These are phyloP conservation scores for Polyplosphaeria fusca DNA, from an alignment of 495 filamentous ascomycete genomes.

Conservation along the genomic window DNA sequence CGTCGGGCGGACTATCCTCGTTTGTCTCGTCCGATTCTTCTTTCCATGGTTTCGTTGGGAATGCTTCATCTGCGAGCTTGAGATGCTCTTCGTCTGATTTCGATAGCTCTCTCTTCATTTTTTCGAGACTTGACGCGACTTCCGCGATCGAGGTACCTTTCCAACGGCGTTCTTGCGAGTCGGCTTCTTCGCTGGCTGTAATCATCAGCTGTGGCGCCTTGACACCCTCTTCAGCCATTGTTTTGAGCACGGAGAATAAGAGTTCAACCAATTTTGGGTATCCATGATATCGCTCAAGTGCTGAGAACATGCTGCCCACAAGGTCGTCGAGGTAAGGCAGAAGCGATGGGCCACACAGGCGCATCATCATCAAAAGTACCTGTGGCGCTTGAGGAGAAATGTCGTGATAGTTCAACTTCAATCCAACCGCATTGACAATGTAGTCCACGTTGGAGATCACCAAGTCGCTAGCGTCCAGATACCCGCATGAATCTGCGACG, in stretches of 20 bases:
- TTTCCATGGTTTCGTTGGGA: constrained; percentile 27
- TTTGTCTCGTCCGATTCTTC: constrained; percentile 4
- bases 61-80: constrained; percentile 7
- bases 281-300: constrained; percentile 88
- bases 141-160: too few species aligned
- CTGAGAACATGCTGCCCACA: constrained; percentile 82
- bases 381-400: constrained; percentile 86
- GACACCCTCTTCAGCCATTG: constrained; percentile 76
- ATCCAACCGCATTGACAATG: constrained; percentile 84
- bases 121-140: constrained; percentile 5
- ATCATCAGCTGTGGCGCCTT: constrained; percentile 61
- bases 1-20: constrained; percentile 1
- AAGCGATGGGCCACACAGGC: constrained; percentile 73
- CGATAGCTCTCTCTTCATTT: neutral
- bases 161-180: neutral
- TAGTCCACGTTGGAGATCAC: constrained; percentile 95
- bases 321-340: constrained; percentile 91
- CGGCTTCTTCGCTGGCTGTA: constrained; percentile 19
- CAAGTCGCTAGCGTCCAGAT: constrained; percentile 68
- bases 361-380: constrained; percentile 92
- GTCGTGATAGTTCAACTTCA: constrained; percentile 87
- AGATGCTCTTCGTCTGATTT: constrained; percentile 19
- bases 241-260: constrained; percentile 76
- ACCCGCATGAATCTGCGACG: constrained; percentile 71
- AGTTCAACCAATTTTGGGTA: constrained; percentile 82